A percentile compares a stretch with the other conserved stretches of the same genome.
Evolutionary conservation across 2,329 filamentous ascomycete species (phyloP).

Genomic region (Thermothelomyces thermophilus): DNA sequence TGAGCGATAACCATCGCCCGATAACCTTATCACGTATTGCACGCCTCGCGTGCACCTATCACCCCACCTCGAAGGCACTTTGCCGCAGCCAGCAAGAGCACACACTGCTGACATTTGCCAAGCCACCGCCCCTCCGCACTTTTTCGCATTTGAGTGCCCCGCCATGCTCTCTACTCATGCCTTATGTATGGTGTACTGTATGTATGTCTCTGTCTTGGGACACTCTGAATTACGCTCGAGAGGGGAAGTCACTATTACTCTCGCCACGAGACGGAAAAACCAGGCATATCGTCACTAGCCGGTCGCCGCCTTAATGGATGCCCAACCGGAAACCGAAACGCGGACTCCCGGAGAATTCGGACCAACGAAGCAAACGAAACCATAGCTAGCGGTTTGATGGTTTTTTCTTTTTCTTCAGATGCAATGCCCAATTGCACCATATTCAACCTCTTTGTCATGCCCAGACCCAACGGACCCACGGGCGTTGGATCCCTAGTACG

Average conservation of each 20-base stretch:
- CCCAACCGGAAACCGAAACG: too few species aligned
- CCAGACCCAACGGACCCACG: slow-evolving; percentile 17
- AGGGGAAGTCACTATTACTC: too few species aligned
- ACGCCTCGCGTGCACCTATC: slow-evolving; percentile 3
- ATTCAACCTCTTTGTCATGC: slow-evolving; percentile 16
- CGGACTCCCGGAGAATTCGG: too few species aligned
- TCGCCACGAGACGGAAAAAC: too few species aligned
- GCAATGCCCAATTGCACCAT: slow-evolving; percentile 5
- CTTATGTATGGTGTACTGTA: too few species aligned
- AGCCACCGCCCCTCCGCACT: slow-evolving; percentile 5
- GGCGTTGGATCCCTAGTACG: slow-evolving; percentile 10
- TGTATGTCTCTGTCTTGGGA: too few species aligned
- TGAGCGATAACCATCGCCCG: neutral
- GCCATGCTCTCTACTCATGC: neutral
- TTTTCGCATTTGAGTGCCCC: slow-evolving; percentile 2
- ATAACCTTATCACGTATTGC: neutral
- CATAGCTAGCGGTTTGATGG: too few species aligned
- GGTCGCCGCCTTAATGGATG: too few species aligned
- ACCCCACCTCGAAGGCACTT: slow-evolving; percentile 10
- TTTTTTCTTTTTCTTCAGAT: neutral
- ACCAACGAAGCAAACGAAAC: too few species aligned
- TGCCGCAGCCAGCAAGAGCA: neutral
- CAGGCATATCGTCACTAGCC: too few species aligned
- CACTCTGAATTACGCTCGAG: too few species aligned
- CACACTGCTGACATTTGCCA: slow-evolving; percentile 5